phyloP scores from a whole-genome alignment of 2,329 filamentous ascomycete genomes.

The Lachnellula arida region DNA sequence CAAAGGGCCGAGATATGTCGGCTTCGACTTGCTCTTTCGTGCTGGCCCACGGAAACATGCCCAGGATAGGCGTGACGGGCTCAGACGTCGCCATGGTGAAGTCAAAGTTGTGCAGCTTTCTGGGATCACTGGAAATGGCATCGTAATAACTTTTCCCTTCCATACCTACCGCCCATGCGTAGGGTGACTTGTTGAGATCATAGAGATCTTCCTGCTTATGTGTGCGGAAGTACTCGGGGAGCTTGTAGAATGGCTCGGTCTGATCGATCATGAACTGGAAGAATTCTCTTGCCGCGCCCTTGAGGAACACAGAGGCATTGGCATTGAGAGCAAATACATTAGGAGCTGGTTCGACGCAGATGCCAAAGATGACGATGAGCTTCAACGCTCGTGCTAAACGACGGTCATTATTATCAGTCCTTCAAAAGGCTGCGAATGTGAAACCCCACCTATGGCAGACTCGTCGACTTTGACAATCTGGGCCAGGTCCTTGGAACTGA shows the following conservation, averaged over 20 bases:
- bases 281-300: constrained; percentile 12
- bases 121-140: constrained; percentile 1
- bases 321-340: constrained; percentile 14
- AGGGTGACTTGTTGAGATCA: constrained; percentile 17
- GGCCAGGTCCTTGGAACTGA: constrained; percentile 13
- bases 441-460: no score
- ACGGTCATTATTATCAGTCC: no score
- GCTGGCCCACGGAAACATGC: constrained; percentile 13
- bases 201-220: constrained; percentile 6
- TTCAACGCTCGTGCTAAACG: no score
- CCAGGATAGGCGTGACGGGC: constrained; percentile 8
- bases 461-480: constrained; percentile 11
- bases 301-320: constrained; percentile 13
- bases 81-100: background rate
- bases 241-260: constrained; percentile 10
- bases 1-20: constrained; percentile 24
- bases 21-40: constrained; percentile 16
- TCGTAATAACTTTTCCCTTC: constrained; percentile 17
- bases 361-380: no score
- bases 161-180: constrained; percentile 9
- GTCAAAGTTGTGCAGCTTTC: background rate
- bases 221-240: constrained; percentile 9
- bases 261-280: constrained; percentile 17
- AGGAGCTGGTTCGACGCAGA: no score
- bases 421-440: no score